A percentile compares a stretch with the other conserved stretches of the same genome.
Evolutionary conservation across 2,329 filamentous ascomycete genomes (phyloP).

Genomic region (Venturia carpophila): DNA sequence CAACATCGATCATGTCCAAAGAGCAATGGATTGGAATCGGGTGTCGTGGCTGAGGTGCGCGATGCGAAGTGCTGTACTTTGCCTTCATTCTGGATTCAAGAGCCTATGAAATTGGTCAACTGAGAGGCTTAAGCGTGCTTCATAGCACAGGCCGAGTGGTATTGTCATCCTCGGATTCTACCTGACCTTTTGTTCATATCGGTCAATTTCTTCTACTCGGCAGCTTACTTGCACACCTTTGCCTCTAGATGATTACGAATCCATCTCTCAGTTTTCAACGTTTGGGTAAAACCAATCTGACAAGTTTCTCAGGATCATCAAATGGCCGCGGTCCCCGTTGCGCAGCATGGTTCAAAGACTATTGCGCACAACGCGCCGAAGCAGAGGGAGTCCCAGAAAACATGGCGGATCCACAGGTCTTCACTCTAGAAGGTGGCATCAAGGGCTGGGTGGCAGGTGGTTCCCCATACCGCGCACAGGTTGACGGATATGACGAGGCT

Average conservation of each 20-base stretch:
- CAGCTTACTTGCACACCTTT: too few species aligned
- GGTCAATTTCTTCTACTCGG: too few species aligned
- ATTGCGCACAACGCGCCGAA: constrained; percentile 15
- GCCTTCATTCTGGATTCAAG: too few species aligned
- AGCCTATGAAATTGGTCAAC: too few species aligned
- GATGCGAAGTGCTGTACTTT: too few species aligned
- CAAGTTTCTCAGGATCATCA: constrained; percentile 19
- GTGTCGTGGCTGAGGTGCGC: too few species aligned
- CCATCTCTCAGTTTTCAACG: not conserved
- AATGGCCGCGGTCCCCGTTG: constrained; percentile 29
- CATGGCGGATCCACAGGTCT: constrained; percentile 18
- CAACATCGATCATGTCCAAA: too few species aligned
- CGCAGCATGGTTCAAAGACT: constrained; percentile 29
- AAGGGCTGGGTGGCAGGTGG: constrained; percentile 20
- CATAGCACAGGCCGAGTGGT: too few species aligned
- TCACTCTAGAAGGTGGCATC: constrained; percentile 20
- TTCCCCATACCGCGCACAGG: constrained; percentile 11
- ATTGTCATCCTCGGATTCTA: too few species aligned
- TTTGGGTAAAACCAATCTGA: not conserved
- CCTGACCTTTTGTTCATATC: too few species aligned
- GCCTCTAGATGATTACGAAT: not conserved
- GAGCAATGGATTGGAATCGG: too few species aligned
- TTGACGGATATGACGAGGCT: constrained; percentile 17
- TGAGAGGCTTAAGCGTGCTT: too few species aligned
- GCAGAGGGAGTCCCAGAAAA: constrained; percentile 18